Evolutionary conservation across 1,139 yeast species (phyloP), one percentile per base, ranked within the genome.

Genomic region (Wickerhamomyces sp.): DNA sequence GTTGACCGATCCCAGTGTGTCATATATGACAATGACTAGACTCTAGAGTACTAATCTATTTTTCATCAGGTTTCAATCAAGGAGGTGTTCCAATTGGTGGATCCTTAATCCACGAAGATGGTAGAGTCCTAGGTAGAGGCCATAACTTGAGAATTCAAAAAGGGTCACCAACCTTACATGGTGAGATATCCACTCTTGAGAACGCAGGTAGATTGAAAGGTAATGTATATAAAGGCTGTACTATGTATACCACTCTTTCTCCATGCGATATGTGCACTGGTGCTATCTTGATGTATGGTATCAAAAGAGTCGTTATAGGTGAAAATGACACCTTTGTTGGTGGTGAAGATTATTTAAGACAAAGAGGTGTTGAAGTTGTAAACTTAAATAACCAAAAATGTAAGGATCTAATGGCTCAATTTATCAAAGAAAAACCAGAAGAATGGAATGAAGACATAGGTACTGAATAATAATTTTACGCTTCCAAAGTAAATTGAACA

Each of bases 221-320:
- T 5, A 67, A 67, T 28, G 72, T 71, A 20, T 84, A 84, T 70
- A 85, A 72, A 65, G 74, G 69, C 56, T 81, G 81, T 63, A 84
- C 82, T 48, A 78, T 90, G 79, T 90, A 89, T 64, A 88, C 97
- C 32, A 86, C 97, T 0, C 68, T 90, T 49, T 85, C 96, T 7
- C 97, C 97, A 3, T 90, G 97, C 61, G 72, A 81, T 50, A 90
- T 90, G 97, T 90, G 97, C 58, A 77, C 95, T 7, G 97, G 97
- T 16, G 95, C 96, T 14, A 86, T 94, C 50, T 58, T 90, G 40
- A 70, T 90, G 71, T 90, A 89, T 63, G 96, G 96, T 28, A 73
- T 90, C 49, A 79, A 81, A 51, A 71, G 97, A 48, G 84, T 88
- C 28, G 97, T 90, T 0, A 57, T 88, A 62, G 97, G 96, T 17